These are phyloP conservation scores for Starmera amethionina DNA, from an alignment of 805 yeast genomes.

Conservation along the genomic window DNA sequence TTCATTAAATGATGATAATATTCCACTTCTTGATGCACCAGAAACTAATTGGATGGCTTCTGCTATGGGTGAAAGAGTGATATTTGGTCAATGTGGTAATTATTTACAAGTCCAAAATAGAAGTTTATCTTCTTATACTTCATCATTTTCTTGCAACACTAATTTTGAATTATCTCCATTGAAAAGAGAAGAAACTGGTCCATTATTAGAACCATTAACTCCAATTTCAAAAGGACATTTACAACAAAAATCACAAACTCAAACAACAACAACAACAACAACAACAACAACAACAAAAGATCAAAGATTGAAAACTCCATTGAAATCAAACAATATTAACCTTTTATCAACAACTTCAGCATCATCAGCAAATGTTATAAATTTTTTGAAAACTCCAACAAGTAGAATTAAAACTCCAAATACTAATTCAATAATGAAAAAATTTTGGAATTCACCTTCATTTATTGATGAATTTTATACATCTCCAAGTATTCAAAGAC, in stretches of 20 bases:
- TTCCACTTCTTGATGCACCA: constrained; percentile 30
- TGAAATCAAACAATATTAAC: constrained; percentile 9
- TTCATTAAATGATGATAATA: constrained; percentile 13
- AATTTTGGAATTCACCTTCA: constrained; percentile 57
- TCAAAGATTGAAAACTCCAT: constrained; percentile 33
- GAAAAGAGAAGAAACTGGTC: constrained; percentile 50
- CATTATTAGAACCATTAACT: constrained; percentile 54
- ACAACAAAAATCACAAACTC: not conserved
- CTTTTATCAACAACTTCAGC: constrained; percentile 5
- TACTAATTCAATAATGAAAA: constrained; percentile 32
- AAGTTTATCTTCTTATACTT: constrained; percentile 36
- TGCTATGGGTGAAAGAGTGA: constrained; percentile 27
- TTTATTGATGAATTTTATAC: constrained; percentile 59
- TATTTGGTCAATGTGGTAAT: constrained; percentile 18
- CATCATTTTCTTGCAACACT: constrained; percentile 57
- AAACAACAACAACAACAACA: not conserved
- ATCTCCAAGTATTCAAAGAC: constrained; percentile 30
- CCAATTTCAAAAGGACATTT: constrained; percentile 28
- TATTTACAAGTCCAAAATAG: constrained; percentile 6
- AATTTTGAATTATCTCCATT: constrained; percentile 57
- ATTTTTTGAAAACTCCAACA: constrained; percentile 21
- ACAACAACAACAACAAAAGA: constrained; percentile 6
- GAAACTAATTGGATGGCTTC: constrained; percentile 31
- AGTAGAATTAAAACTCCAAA: constrained; percentile 19
- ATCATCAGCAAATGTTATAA: constrained; percentile 8